Conservation (phyloP, 176 grass and related monocot genomes). For the Alloteropsis semialata region DNA sequence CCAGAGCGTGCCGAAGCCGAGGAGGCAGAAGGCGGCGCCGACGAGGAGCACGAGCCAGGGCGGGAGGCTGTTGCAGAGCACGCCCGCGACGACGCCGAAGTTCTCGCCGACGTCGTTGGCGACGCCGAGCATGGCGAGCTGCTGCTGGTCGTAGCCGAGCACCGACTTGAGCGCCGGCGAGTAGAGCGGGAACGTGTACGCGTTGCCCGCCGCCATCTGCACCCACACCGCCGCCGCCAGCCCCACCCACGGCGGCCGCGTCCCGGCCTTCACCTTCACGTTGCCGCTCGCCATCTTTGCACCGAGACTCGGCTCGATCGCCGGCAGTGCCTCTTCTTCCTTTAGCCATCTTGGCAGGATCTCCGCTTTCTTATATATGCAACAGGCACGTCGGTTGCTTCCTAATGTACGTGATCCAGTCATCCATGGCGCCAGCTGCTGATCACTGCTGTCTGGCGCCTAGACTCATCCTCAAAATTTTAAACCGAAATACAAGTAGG, state of each 20-base stretch:
- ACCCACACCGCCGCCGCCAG: constrained; percentile 66
- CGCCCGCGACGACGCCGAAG: constrained; percentile 61
- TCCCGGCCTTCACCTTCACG: constrained; percentile 46
- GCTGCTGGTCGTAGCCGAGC: constrained; percentile 41
- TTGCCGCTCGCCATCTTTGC: constrained; percentile 6
- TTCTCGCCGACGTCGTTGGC: constrained; percentile 78
- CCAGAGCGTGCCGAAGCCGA: constrained; percentile 58
- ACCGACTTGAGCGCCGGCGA: constrained; percentile 51
- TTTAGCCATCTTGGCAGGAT: background rate
- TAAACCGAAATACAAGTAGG: no score
- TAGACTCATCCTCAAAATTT: background rate
- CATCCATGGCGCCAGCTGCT: background rate
- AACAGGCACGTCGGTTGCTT: background rate
- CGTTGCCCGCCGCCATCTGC: constrained; percentile 63
- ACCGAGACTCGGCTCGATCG: background rate
- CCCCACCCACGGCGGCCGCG: constrained; percentile 71
- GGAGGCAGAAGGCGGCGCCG: constrained; percentile 48
- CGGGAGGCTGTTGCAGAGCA: constrained; percentile 50
- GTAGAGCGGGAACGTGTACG: constrained; percentile 69
- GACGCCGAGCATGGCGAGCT: constrained; percentile 69
- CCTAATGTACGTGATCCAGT: background rate
- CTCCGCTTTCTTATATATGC: background rate
- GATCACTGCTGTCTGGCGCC: background rate
- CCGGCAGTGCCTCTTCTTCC: background rate
- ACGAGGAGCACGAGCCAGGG: constrained; percentile 54